Percentiles rank a stretch among this genome's conserved stretches.
Evolutionary conservation across 1,284 basidiomycete species (phyloP).

Genomic region (Xerocomus amazonicus): DNA sequence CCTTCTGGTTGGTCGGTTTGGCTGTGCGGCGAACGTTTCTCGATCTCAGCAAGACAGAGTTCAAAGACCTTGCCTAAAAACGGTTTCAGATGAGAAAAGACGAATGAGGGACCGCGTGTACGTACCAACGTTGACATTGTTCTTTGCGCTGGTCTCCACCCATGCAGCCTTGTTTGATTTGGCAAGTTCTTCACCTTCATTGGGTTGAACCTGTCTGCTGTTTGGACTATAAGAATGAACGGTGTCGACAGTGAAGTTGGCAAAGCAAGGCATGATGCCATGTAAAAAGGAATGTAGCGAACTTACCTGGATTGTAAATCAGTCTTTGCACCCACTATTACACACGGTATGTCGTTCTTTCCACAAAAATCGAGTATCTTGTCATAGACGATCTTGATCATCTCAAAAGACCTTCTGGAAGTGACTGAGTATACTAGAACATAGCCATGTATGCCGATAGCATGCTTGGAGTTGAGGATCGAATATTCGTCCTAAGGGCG

Average conservation of each 20-base stretch:
- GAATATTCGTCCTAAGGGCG: slow-evolving; percentile 73
- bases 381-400: slow-evolving; percentile 94
- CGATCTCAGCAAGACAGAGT: slow-evolving; percentile 82
- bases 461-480: slow-evolving; percentile 78
- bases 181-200: slow-evolving; percentile 78
- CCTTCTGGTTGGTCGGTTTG: slow-evolving; percentile 55
- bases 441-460: slow-evolving; percentile 82
- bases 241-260: slow-evolving; percentile 19
- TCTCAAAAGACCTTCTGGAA: slow-evolving; percentile 90
- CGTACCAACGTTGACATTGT: slow-evolving; percentile 87
- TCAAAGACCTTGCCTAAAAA: slow-evolving; percentile 81
- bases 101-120: slow-evolving; percentile 1
- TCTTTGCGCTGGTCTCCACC: slow-evolving; percentile 88
- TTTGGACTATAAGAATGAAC: slow-evolving; percentile 28
- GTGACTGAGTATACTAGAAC: slow-evolving; percentile 95
- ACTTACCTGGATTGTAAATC: slow-evolving; percentile 77
- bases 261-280: slow-evolving; percentile 8
- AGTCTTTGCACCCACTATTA: slow-evolving; percentile 94
- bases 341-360: slow-evolving; percentile 86
- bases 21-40: slow-evolving; percentile 61
- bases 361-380: slow-evolving; percentile 97
- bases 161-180: slow-evolving; percentile 72
- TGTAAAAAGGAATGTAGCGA: slow-evolving; percentile 9
- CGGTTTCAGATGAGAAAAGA: slow-evolving; percentile 7
- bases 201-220: slow-evolving; percentile 71